Conservation (phyloP, 208 protist genomes). For the Crithidia mellificae region DNA sequence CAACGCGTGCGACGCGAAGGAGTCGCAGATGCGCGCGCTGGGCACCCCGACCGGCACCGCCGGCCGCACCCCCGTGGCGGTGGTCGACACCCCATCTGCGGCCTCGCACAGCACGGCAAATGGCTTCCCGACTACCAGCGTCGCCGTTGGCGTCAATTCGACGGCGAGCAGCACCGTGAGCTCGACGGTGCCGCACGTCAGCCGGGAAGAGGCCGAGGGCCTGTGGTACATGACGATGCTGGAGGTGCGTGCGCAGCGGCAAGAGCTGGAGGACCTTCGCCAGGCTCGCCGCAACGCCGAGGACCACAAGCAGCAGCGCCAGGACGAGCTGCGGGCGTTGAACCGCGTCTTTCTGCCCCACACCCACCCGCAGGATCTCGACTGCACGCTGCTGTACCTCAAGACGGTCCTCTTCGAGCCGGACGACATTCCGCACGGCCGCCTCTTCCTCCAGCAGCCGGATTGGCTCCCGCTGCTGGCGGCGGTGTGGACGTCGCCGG, state of each 20-base stretch:
- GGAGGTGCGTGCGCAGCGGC: conserved; percentile 64
- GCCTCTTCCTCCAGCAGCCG: conserved; percentile 43
- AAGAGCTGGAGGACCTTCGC: conserved; percentile 58
- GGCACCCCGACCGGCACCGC: conserved; percentile 3
- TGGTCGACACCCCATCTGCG: background rate
- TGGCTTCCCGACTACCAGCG: background rate
- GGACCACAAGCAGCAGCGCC: conserved; percentile 29
- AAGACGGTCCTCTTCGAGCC: conserved; percentile 51
- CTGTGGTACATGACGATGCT: conserved; percentile 65
- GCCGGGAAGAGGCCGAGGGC: conserved; percentile 38
- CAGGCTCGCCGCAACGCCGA: conserved; percentile 43
- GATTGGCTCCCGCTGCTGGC: conserved; percentile 75
- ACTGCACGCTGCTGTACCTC: conserved; percentile 59
- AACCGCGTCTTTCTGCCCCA: conserved; percentile 62
- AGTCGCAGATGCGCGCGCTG: background rate
- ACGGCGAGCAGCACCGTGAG: background rate
- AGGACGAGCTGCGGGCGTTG: conserved; percentile 42
- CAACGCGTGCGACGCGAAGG: background rate
- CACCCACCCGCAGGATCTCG: conserved; percentile 38
- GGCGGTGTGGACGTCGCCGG: conserved; percentile 55
- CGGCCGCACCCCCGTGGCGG: background rate
- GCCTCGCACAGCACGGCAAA: background rate
- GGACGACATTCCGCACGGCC: conserved; percentile 51
- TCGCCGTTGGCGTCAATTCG: too few species aligned
- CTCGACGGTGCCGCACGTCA: background rate